A percentile compares a stretch with the other conserved stretches of the same genome.
Evolutionary conservation across 2,329 filamentous ascomycete species (phyloP).

Genomic region (Verticillium zaregamsianum): DNA sequence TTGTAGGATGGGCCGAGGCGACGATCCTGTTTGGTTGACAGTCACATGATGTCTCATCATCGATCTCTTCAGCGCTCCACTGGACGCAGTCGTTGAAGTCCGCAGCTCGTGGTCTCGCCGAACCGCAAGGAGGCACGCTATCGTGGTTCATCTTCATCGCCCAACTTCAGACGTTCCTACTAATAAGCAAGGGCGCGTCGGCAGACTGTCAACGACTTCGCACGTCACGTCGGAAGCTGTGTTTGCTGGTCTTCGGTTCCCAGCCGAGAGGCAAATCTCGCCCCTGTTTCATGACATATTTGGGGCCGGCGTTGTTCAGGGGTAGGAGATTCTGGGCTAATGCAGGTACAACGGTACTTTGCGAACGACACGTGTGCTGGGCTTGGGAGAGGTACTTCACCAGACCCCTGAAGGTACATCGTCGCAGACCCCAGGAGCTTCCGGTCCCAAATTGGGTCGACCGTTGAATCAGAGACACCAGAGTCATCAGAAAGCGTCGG

Average conservation of each 20-base stretch:
- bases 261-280: conserved; percentile 1
- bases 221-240: neutral
- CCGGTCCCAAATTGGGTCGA: neutral
- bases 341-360: conserved; percentile 1
- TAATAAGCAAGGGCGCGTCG: neutral
- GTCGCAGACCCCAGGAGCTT: neutral
- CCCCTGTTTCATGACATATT: conserved; percentile 5
- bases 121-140: neutral
- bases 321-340: neutral
- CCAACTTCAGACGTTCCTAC: neutral
- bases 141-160: neutral
- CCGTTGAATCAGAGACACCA: neutral
- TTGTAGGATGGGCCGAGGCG: neutral
- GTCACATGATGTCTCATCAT: neutral
- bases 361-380: neutral
- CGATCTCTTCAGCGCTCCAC: neutral
- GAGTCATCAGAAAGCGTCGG: neutral
- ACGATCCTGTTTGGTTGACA: neutral
- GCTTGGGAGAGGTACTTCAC: neutral
- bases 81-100: neutral
- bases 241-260: neutral
- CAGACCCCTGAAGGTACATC: neutral
- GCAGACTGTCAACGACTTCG: neutral
- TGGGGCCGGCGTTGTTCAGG: neutral
- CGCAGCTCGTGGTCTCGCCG: neutral